Percentiles rank a stretch among this genome's conserved stretches.
phyloP scores from a whole-genome alignment of 1,139 yeast genomes.

The Candida neerlandica region DNA sequence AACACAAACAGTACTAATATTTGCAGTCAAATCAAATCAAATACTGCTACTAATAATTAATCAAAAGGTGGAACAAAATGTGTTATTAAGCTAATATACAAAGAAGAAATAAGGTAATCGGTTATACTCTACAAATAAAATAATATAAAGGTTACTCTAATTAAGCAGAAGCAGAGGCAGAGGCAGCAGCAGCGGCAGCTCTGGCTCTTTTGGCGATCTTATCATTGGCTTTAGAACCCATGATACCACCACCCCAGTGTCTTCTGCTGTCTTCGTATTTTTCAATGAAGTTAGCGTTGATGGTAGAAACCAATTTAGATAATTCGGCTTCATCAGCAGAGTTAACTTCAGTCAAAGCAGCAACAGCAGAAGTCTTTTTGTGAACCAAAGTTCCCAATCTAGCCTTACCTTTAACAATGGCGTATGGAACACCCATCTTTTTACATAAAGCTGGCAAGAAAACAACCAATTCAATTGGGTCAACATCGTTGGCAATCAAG shows the following conservation, averaged over 20 bases:
- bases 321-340: slow-evolving; percentile 94
- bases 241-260: slow-evolving; percentile 99
- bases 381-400: slow-evolving; percentile 97
- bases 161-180: slow-evolving; percentile 90
- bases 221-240: slow-evolving; percentile 91
- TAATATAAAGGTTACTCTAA: slow-evolving; percentile 1
- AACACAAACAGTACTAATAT: not conserved
- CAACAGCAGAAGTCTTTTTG: slow-evolving; percentile 96
- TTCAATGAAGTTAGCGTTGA: slow-evolving; percentile 88
- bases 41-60: not conserved
- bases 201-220: slow-evolving; percentile 56
- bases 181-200: slow-evolving; percentile 50
- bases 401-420: slow-evolving; percentile 97
- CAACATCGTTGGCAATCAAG: slow-evolving; percentile 96
- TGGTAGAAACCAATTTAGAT: slow-evolving; percentile 88
- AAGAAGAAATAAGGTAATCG: not conserved
- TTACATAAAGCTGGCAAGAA: slow-evolving; percentile 98
- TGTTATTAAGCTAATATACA: not conserved
- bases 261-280: slow-evolving; percentile 94
- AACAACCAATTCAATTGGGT: slow-evolving; percentile 95
- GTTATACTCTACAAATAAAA: not conserved
- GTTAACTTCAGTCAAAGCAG: slow-evolving; percentile 92
- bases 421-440: slow-evolving; percentile 99
- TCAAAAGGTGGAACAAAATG: not conserved
- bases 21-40: not conserved